These are phyloP conservation scores for Saksenaea vasiformis DNA, from an alignment of 371 early-diverging fungal species.

Conservation along the genomic window DNA sequence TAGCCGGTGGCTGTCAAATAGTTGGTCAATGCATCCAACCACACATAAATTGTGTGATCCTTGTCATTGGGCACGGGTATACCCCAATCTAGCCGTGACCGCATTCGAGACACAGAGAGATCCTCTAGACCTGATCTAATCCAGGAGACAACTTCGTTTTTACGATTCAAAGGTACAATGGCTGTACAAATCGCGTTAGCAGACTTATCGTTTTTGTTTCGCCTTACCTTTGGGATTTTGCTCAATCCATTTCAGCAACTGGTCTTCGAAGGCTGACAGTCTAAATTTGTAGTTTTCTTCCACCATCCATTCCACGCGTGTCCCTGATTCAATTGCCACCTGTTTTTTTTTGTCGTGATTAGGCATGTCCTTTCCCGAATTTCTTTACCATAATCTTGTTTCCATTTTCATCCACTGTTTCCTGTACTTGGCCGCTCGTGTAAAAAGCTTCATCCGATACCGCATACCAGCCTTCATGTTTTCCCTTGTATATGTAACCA, in stretches of 20 bases:
- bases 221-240: conserved; percentile 39
- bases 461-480: conserved; percentile 95
- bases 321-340: conserved; percentile 81
- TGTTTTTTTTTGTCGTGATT: conserved; percentile 5
- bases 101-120: conserved; percentile 86
- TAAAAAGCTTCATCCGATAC: conserved; percentile 96
- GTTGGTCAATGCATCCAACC: conserved; percentile 95
- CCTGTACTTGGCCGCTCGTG: conserved; percentile 71
- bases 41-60: conserved; percentile 93
- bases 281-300: conserved; percentile 95
- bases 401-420: conserved; percentile 62
- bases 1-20: conserved; percentile 89
- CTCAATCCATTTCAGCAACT: conserved; percentile 71
- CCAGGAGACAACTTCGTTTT: conserved; percentile 63
- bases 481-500: conserved; percentile 91
- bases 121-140: conserved; percentile 62
- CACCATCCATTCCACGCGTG: conserved; percentile 83
- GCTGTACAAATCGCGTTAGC: conserved; percentile 31
- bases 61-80: conserved; percentile 90
- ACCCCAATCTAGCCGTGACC: conserved; percentile 86
- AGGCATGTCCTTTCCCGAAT: too few relatives aligned
- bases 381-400: conserved; percentile 50
- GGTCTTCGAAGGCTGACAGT: conserved; percentile 65
- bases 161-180: conserved; percentile 65
- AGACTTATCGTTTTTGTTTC: background rate